A percentile compares a stretch with the other conserved stretches of the same genome.
phyloP scores from a whole-genome alignment of 371 early-diverging fungal species.

The Saksenaea oblongispora region DNA sequence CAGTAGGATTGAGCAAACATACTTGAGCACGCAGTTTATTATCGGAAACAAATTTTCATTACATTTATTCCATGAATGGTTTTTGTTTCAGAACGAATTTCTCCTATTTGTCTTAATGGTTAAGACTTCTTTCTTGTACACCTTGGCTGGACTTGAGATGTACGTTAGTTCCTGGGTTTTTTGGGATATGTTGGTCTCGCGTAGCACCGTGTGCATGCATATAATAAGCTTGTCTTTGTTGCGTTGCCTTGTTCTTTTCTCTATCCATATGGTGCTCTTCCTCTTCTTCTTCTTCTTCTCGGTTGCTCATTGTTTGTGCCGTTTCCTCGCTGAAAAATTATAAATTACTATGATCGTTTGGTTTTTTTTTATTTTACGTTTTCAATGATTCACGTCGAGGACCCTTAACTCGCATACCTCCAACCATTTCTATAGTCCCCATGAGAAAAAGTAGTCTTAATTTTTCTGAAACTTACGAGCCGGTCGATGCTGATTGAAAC shows the following conservation, averaged over 20 bases:
- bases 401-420: neutral
- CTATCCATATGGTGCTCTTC: neutral
- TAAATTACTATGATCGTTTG: neutral
- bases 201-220: neutral
- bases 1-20: too few relatives aligned
- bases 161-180: conserved; percentile 2
- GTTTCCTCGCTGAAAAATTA: neutral
- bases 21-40: too few relatives aligned
- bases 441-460: neutral
- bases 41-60: too few relatives aligned
- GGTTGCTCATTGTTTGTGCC: neutral
- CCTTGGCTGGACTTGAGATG: neutral
- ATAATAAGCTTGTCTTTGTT: neutral
- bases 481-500: neutral
- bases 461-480: neutral
- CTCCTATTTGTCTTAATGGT: neutral
- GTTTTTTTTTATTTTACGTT: neutral
- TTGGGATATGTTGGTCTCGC: neutral
- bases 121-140: neutral
- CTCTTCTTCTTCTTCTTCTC: neutral
- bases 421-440: neutral
- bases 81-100: too few relatives aligned
- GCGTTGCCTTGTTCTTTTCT: neutral
- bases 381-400: neutral
- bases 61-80: too few relatives aligned